Base-by-base conservation (phyloP, 208 protist genomes). In the Leishmania lainsoni region DNA sequence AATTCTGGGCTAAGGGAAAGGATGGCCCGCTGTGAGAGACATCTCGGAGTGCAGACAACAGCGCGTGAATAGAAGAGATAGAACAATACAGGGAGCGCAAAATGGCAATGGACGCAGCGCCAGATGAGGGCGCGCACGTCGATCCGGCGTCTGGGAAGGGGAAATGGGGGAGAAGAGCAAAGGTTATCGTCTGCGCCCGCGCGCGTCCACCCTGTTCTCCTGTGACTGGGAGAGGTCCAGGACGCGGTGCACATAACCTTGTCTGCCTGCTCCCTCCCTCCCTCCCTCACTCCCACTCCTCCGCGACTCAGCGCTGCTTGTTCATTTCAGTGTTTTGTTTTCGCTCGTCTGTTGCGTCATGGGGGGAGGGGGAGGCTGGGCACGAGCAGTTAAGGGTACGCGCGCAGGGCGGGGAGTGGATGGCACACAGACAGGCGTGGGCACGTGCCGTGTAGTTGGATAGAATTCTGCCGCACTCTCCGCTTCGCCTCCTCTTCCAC, bases 1-100 rank as follows among this genome's bases (percentile, higher is more conserved):
- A 98, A 86, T 96, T 87, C 66, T 98, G 95, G 95, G 93, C 92
- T 5, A 93, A 93, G 69, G 95, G 95, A 16, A 94, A 94, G 73
- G 93, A 98, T 49, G 95, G 95, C 0, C 95, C 95, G 14, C 51
- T 87, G 5, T 81, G 42, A 75, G 45, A 49, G 26, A 32, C 3
- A 61, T 20, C 3, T 8, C 20, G 22, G 29, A 29, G 12, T 16
- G 29, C 12, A 68, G 61, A 10, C 58, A 4, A 4, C 58, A 9
- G 68, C 26, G 42, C 26, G 32, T 32, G 29, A 4, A 48, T 35
- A 10, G 45, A 29, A 35, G 17, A 73, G 2, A 29, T 26, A n/a
- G n/a, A n/a, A n/a, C n/a, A 51, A 22, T 9, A 10, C 17, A 2
- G 20, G 6, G 22, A 17, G 45, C 20, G 66, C 39, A 49, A 16